Evolutionary conservation across 108 stramenopile species (phyloP).

Genomic region (Nannochloropsis salina): DNA sequence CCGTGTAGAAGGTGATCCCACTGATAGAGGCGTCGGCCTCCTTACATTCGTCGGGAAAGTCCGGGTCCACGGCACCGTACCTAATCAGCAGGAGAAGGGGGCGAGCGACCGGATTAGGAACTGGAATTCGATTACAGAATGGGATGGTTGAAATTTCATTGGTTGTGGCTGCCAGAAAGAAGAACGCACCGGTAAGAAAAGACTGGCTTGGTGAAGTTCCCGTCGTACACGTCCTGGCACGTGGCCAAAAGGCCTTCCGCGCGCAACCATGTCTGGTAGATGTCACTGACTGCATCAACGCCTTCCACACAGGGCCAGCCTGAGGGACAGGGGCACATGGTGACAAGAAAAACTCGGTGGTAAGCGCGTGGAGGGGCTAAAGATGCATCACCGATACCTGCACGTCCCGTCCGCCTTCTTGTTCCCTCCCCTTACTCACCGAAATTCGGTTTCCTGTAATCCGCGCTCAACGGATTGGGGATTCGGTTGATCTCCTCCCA

Average conservation of each 20-base stretch:
- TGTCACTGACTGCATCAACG: background rate
- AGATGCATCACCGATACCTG: background rate
- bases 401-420: background rate
- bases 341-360: background rate
- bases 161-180: background rate
- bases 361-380: background rate
- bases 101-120: background rate
- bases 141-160: background rate
- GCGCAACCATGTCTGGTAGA: slow-evolving; percentile 6
- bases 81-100: background rate
- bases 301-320: slow-evolving; percentile 8
- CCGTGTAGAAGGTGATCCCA: slow-evolving; percentile 7
- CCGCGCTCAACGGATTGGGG: background rate
- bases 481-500: slow-evolving; percentile 15
- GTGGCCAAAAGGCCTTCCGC: background rate
- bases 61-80: background rate
- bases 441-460: background rate
- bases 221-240: background rate
- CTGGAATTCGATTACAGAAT: background rate
- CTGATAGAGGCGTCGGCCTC: background rate
- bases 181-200: background rate
- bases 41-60: background rate
- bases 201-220: background rate
- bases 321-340: background rate
- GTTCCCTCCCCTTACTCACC: background rate